Conservation (phyloP, 2,329 filamentous ascomycete species). For the Hymenoscyphus albidus region DNA sequence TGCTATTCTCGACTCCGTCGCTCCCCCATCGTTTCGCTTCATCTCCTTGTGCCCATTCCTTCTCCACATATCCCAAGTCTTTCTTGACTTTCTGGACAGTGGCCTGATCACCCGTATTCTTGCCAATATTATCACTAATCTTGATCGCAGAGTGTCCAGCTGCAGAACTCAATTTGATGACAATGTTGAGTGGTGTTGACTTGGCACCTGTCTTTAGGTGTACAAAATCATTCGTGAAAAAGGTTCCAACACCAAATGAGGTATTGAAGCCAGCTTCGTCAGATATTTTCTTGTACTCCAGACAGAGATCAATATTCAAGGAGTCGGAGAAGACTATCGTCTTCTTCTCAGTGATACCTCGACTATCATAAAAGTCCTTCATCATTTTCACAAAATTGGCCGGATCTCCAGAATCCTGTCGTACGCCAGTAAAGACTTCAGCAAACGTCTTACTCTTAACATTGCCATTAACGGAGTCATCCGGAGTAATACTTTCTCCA, state of each 20-base stretch:
- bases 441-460: constrained; percentile 52
- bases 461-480: neutral
- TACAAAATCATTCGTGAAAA: constrained; percentile 91
- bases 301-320: constrained; percentile 81
- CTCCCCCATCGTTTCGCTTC: constrained; percentile 79
- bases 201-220: constrained; percentile 70
- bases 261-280: constrained; percentile 78
- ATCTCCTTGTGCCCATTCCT: constrained; percentile 77
- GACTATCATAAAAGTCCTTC: constrained; percentile 39
- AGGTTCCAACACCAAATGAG: constrained; percentile 92
- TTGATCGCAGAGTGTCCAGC: constrained; percentile 81
- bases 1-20: constrained; percentile 29
- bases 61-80: constrained; percentile 80
- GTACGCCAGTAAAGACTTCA: constrained; percentile 62
- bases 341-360: constrained; percentile 74
- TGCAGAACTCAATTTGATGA: constrained; percentile 92
- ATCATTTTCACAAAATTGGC: constrained; percentile 62
- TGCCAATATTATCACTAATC: constrained; percentile 80
- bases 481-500: constrained; percentile 6
- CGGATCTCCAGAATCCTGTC: constrained; percentile 71
- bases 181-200: constrained; percentile 90
- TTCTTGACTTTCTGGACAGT: constrained; percentile 81
- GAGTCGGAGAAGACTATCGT: constrained; percentile 94
- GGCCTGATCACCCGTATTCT: constrained; percentile 85
- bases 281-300: constrained; percentile 83